These are phyloP conservation scores for Chlorophyllum brunneum DNA, from an alignment of 768 basidiomycete genomes.

Conservation along the genomic window DNA sequence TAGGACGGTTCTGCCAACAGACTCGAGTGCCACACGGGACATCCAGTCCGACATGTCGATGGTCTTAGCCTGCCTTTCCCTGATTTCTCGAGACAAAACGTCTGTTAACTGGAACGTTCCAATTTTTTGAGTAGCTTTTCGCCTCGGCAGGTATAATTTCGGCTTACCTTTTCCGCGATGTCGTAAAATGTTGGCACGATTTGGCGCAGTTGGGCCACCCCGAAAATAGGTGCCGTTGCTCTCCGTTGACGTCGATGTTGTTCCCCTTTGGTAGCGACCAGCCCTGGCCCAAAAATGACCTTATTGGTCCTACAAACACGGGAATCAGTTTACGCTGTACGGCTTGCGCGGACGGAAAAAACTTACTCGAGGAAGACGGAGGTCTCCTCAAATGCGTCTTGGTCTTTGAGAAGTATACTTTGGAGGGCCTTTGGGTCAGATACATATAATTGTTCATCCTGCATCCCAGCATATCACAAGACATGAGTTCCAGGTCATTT, in stretches of 20 bases:
- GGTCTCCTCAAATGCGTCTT: conserved; percentile 44
- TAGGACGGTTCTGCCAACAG: conserved; percentile 39
- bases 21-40: conserved; percentile 40
- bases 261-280: conserved; percentile 39
- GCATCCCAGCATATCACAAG: background rate
- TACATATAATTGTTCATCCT: conserved; percentile 49
- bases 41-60: conserved; percentile 47
- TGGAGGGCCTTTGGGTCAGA: conserved; percentile 47
- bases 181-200: conserved; percentile 42
- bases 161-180: conserved; percentile 39
- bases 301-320: conserved; percentile 34
- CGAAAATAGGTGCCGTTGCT: conserved; percentile 45
- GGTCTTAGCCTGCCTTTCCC: conserved; percentile 14
- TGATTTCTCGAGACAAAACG: conserved; percentile 26
- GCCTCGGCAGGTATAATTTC: background rate
- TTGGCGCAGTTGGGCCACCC: conserved; percentile 38
- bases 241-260: conserved; percentile 47
- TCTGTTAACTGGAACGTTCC: conserved; percentile 6
- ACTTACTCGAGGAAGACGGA: conserved; percentile 40
- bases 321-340: background rate
- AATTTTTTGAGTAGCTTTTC: background rate
- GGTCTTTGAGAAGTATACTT: conserved; percentile 44
- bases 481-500: background rate
- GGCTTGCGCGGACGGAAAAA: background rate
- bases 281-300: conserved; percentile 43